phyloP scores from a whole-genome alignment of 371 early-diverging fungal genomes.

The Mucor saturninus region DNA sequence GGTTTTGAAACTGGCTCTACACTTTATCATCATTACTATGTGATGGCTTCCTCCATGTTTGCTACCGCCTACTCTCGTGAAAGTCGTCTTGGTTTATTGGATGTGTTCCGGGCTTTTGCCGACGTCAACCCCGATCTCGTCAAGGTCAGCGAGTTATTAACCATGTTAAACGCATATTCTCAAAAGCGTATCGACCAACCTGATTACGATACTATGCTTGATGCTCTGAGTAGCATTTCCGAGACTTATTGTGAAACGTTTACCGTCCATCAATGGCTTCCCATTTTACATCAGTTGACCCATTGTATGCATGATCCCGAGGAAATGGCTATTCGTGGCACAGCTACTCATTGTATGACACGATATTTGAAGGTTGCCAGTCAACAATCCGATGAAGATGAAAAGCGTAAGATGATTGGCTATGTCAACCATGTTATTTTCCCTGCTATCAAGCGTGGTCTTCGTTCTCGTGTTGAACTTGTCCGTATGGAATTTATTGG shows the following conservation, averaged over 20 bases:
- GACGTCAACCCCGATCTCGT: constrained; percentile 60
- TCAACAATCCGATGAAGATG: constrained; percentile 39
- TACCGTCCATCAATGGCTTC: constrained; percentile 81
- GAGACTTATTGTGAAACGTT: constrained; percentile 66
- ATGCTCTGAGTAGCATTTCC: constrained; percentile 75
- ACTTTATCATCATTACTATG: constrained; percentile 63
- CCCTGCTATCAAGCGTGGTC: constrained; percentile 78
- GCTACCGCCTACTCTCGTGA: constrained; percentile 59
- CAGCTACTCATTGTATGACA: constrained; percentile 73
- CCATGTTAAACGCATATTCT: constrained; percentile 82
- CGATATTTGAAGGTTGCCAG: constrained; percentile 64
- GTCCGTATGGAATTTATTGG: constrained; percentile 76
- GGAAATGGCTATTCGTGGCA: constrained; percentile 89
- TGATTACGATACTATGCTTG: constrained; percentile 85
- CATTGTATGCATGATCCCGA: constrained; percentile 80
- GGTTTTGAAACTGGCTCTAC: constrained; percentile 48
- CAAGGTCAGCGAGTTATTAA: constrained; percentile 61
- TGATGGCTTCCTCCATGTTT: constrained; percentile 64
- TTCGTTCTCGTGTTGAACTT: constrained; percentile 61
- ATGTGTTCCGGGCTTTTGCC: constrained; percentile 69
- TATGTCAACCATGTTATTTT: constrained; percentile 69
- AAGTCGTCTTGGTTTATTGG: constrained; percentile 62
- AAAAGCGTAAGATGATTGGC: constrained; percentile 49
- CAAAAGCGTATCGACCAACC: constrained; percentile 80
- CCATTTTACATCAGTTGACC: constrained; percentile 87